Percentiles rank a stretch among this genome's conserved stretches.
Conservation (phyloP, 495 filamentous ascomycete genomes). For the Mytilinidion resinicola region DNA sequence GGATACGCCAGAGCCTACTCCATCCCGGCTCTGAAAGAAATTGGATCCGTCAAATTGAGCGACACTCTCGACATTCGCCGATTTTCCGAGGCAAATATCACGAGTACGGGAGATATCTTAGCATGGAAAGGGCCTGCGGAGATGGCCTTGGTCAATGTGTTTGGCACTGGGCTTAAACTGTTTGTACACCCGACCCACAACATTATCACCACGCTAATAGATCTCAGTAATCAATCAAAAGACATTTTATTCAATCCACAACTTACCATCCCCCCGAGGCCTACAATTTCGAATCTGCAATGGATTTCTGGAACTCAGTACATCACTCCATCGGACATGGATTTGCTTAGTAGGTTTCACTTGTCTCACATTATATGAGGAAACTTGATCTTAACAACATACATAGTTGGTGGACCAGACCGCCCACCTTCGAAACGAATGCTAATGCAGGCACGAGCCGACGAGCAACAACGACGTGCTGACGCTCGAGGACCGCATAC, state of each 20-base stretch:
- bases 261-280: constrained; percentile 65
- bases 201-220: constrained; percentile 36
- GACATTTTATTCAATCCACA: constrained; percentile 75
- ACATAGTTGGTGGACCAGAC: constrained; percentile 70
- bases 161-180: constrained; percentile 62
- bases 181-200: constrained; percentile 29
- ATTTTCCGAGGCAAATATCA: constrained; percentile 60
- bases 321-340: constrained; percentile 81
- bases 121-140: constrained; percentile 89
- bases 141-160: constrained; percentile 69
- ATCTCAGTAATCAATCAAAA: constrained; percentile 43
- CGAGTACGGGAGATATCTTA: constrained; percentile 70
- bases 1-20: constrained; percentile 72
- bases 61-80: constrained; percentile 66
- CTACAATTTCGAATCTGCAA: constrained; percentile 92
- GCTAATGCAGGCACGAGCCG: constrained; percentile 56
- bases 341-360: constrained; percentile 57
- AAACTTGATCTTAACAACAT: not conserved
- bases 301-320: constrained; percentile 97
- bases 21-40: constrained; percentile 78
- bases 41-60: constrained; percentile 57
- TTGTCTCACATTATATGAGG: not conserved
- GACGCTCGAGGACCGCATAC: constrained; percentile 41
- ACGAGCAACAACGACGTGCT: constrained; percentile 52
- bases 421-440: constrained; percentile 76